Evolutionary conservation across 139 green algal genomes (phyloP).

Genomic region (Zygnema circumcarinatum): DNA sequence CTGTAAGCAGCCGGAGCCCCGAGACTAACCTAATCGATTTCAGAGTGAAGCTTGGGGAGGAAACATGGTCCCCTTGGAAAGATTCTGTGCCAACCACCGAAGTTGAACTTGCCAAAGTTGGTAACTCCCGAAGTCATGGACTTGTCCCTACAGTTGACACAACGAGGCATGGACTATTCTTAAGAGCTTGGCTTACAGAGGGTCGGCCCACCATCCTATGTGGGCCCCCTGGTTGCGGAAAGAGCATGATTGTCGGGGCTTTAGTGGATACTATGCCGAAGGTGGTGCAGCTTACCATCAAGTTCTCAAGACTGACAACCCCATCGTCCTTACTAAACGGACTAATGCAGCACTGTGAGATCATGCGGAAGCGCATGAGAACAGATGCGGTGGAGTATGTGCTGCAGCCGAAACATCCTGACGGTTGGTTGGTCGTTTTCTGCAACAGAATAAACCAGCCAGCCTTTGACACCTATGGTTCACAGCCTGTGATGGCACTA

Average conservation of each 20-base stretch:
- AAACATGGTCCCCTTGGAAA: background rate
- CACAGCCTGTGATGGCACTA: conserved; percentile 32
- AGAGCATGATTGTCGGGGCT: conserved; percentile 33
- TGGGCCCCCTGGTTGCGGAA: conserved; percentile 41
- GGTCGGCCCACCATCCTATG: conserved; percentile 46
- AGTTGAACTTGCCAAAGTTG: background rate
- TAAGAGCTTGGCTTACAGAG: conserved; percentile 32
- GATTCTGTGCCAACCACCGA: background rate
- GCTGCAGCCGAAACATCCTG: background rate
- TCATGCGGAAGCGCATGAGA: background rate
- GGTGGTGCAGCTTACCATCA: conserved; percentile 19
- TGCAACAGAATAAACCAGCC: conserved; percentile 41
- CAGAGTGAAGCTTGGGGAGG: background rate
- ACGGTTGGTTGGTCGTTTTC: conserved; percentile 27
- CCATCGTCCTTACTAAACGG: background rate
- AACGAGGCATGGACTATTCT: background rate
- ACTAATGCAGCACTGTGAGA: conserved; percentile 12
- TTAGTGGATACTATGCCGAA: conserved; percentile 14
- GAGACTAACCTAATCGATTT: background rate
- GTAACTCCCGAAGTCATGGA: background rate
- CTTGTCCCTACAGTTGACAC: conserved; percentile 46
- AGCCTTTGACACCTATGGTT: conserved; percentile 33
- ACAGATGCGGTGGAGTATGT: background rate
- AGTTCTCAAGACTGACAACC: conserved; percentile 19
- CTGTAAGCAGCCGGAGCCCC: background rate